Percentiles rank a stretch among this genome's conserved stretches.
phyloP scores from a whole-genome alignment of 306 rosid genomes.

The Acacia acuminata region DNA sequence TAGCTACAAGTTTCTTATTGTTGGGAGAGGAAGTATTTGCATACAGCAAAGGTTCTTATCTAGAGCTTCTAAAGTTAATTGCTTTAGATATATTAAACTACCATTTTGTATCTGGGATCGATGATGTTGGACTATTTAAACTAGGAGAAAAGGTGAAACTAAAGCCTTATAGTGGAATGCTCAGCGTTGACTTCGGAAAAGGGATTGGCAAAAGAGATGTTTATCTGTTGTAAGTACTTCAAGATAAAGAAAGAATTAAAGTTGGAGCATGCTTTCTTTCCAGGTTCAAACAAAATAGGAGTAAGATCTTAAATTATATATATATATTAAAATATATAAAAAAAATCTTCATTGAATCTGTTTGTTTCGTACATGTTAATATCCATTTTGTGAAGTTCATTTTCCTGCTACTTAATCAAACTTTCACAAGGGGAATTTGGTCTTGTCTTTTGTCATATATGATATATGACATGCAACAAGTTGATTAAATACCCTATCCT shows the following conservation, averaged over 20 bases:
- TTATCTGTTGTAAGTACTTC: constrained; percentile 80
- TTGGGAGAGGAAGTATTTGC: constrained; percentile 97
- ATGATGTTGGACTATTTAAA: constrained; percentile 52
- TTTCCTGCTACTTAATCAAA: constrained; percentile 18
- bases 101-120: constrained; percentile 42
- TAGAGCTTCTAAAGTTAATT: constrained; percentile 22
- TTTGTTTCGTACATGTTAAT: not conserved
- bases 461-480: constrained; percentile 10
- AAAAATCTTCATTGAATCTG: not conserved
- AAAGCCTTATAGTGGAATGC: constrained; percentile 96
- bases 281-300: constrained; percentile 20
- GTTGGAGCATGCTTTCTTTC: constrained; percentile 22
- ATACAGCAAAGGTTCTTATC: constrained; percentile 71
- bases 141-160: constrained; percentile 82
- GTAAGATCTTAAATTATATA: not conserved
- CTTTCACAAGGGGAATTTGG: constrained; percentile 1
- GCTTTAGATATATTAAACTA: constrained; percentile 32
- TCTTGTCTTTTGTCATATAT: constrained; percentile 20
- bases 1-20: constrained; percentile 87
- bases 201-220: constrained; percentile 95
- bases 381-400: constrained; percentile 21
- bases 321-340: no score
- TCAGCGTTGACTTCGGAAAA: constrained; percentile 88
- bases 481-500: constrained; percentile 20
- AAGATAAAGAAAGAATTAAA: constrained; percentile 16